Conservation (phyloP, 495 filamentous ascomycete species). For the Podospora anserina region DNA sequence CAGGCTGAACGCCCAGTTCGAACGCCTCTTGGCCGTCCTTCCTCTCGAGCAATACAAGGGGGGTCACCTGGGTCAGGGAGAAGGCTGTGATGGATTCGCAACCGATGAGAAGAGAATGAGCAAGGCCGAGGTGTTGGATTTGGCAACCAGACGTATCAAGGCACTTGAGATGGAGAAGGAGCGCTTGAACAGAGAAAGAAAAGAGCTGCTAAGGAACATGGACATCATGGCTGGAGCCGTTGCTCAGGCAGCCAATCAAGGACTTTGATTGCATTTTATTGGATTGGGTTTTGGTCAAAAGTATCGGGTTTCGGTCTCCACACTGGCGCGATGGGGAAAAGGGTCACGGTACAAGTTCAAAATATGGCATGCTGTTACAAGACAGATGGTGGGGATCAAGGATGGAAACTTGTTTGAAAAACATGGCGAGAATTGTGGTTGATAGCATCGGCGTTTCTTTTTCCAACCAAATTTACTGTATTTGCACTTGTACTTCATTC, state of each 20-base stretch:
- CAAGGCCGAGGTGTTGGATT: constrained; percentile 34
- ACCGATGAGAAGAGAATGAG: constrained; percentile 26
- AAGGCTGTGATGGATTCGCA: neutral
- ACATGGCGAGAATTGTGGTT: neutral
- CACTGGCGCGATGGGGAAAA: neutral
- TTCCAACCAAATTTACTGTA: neutral
- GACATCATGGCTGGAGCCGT: constrained; percentile 13
- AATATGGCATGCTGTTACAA: neutral
- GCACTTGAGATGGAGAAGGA: constrained; percentile 20
- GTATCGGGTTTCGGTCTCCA: neutral
- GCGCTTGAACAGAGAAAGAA: constrained; percentile 17
- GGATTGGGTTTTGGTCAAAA: neutral
- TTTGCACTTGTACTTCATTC: too few species aligned
- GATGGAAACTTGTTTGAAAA: neutral
- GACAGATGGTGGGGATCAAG: neutral
- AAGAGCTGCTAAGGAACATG: constrained; percentile 21
- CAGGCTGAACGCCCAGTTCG: constrained; percentile 31
- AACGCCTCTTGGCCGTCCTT: constrained; percentile 27
- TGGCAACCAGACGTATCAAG: constrained; percentile 27
- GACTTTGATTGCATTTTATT: neutral
- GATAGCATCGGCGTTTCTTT: neutral
- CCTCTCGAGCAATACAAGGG: constrained; percentile 16
- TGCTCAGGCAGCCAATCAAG: neutral
- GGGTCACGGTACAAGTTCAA: neutral
- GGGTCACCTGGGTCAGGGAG: neutral